These are phyloP conservation scores for Sphaerobolus stellatus DNA, from an alignment of 1,284 basidiomycete genomes.

Conservation along the genomic window DNA sequence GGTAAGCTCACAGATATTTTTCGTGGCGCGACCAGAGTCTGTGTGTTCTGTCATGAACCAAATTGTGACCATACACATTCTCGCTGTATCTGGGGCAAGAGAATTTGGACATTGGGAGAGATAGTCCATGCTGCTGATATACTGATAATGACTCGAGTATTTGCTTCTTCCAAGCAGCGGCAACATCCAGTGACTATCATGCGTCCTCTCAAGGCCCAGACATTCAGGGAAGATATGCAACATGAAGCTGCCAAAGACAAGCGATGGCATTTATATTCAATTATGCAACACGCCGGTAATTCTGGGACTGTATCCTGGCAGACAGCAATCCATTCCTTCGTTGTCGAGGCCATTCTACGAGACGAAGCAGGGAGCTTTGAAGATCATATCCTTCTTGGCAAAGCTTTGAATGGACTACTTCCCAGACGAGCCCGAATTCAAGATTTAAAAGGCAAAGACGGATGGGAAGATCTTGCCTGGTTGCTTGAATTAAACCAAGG, in stretches of 20 bases:
- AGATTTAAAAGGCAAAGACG: constrained; percentile 21
- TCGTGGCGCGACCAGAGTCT: constrained; percentile 18
- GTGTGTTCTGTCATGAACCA: constrained; percentile 23
- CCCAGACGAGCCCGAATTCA: constrained; percentile 23
- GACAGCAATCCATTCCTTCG: constrained; percentile 24
- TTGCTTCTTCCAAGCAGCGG: not conserved
- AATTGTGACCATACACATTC: constrained; percentile 22
- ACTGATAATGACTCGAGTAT: constrained; percentile 17
- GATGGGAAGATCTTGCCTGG: constrained; percentile 28
- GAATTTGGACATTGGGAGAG: constrained; percentile 25
- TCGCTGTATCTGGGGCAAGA: constrained; percentile 23
- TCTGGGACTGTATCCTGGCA: constrained; percentile 25
- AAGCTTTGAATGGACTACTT: constrained; percentile 26
- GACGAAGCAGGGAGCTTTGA: constrained; percentile 16
- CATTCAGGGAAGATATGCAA: constrained; percentile 21
- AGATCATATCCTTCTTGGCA: constrained; percentile 22
- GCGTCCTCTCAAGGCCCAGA: constrained; percentile 6
- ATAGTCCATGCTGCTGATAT: constrained; percentile 23
- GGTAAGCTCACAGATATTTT: constrained; percentile 26
- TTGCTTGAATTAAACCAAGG: constrained; percentile 29
- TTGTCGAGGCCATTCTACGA: constrained; percentile 26
- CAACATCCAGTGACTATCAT: not conserved
- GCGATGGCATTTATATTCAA: constrained; percentile 27
- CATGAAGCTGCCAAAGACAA: constrained; percentile 16
- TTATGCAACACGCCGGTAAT: constrained; percentile 24